These are phyloP conservation scores for Ananas comosus DNA, from an alignment of 176 grass and related monocot genomes.

Conservation along the genomic window DNA sequence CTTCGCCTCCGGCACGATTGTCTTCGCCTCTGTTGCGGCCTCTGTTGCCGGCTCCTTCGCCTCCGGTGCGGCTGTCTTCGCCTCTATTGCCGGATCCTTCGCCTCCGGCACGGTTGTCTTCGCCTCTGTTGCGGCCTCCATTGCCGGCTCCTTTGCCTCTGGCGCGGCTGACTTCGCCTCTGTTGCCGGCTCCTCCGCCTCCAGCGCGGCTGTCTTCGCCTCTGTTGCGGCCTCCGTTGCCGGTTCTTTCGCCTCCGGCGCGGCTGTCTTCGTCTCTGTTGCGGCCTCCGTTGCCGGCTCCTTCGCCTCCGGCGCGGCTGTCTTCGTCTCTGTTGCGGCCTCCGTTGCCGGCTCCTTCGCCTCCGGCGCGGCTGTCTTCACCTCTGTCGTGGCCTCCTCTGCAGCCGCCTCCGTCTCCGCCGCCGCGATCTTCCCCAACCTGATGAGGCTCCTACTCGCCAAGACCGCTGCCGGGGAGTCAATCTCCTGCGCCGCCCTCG, in stretches of 20 bases:
- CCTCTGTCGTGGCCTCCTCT: too few relatives aligned
- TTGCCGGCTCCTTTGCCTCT: neutral
- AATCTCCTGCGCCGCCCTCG: slow-evolving; percentile 45
- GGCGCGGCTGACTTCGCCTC: neutral
- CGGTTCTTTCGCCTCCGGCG: slow-evolving; percentile 16
- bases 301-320: too few relatives aligned
- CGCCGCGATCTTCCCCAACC: slow-evolving; percentile 34
- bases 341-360: too few relatives aligned
- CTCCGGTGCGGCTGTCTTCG: neutral
- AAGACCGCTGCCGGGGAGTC: slow-evolving; percentile 41
- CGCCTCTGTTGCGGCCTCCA: neutral
- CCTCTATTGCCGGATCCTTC: neutral
- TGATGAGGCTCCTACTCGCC: slow-evolving; percentile 46
- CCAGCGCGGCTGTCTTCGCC: neutral
- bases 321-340: too few relatives aligned
- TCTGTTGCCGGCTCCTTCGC: neutral
- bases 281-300: slow-evolving; percentile 24
- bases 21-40: neutral
- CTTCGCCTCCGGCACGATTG: neutral
- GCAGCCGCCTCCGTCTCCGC: neutral
- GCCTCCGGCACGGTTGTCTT: neutral
- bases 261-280: too few relatives aligned
- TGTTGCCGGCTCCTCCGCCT: neutral
- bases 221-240: neutral
- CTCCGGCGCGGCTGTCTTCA: too few relatives aligned